Conservation (phyloP, 352 stramenopile genomes). For the Aphanomyces stellatus region DNA sequence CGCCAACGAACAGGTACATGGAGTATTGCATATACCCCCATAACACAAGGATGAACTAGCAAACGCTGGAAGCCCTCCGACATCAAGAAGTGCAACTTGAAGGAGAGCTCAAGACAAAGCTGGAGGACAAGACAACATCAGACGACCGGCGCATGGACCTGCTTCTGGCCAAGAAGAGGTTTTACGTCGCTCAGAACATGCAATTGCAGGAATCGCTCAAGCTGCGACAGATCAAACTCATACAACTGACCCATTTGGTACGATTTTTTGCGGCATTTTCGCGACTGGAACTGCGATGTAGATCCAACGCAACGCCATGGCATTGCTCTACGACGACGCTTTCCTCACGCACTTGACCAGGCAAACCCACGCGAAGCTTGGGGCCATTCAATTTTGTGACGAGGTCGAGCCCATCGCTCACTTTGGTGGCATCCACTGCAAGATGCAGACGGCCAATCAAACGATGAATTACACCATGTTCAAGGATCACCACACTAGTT, state of each 20-base stretch:
- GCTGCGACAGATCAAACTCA: background rate
- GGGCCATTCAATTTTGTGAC: background rate
- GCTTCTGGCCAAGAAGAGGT: background rate
- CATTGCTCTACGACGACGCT: conserved; percentile 2
- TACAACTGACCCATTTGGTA: background rate
- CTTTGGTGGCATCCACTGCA: background rate
- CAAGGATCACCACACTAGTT: conserved; percentile 1
- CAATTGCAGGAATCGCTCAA: background rate
- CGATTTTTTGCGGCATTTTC: background rate
- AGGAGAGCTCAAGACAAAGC: background rate
- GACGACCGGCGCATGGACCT: background rate
- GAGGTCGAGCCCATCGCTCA: background rate
- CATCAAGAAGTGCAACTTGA: background rate
- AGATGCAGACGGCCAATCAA: background rate
- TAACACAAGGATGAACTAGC: too few species aligned
- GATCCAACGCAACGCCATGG: background rate
- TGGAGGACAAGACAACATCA: background rate
- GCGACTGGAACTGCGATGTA: background rate
- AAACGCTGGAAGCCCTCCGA: background rate
- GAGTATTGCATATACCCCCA: too few species aligned
- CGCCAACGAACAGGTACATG: background rate
- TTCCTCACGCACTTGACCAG: background rate
- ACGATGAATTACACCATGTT: background rate
- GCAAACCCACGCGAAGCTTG: background rate
- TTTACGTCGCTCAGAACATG: background rate